Percentiles rank a stretch among this genome's conserved stretches.
Conservation (phyloP, 2,329 filamentous ascomycete species). For the Immersiporthe knoxdaviesiana region DNA sequence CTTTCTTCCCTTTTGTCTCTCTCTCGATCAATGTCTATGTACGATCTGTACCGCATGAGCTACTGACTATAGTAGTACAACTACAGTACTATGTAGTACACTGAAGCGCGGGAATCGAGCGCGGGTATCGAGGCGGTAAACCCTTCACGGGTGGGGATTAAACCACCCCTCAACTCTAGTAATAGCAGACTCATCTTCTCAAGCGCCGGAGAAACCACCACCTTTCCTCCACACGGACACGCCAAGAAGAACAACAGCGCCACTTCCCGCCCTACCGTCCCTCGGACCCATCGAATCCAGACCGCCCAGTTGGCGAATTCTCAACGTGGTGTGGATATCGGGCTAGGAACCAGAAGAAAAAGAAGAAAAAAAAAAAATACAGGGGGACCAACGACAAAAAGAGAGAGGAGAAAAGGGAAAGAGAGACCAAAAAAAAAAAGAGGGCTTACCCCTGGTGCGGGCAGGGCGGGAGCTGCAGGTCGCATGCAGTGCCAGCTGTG, state of each 20-base stretch:
- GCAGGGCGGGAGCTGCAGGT: not conserved
- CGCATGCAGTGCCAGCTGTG: constrained; percentile 15
- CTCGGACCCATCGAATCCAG: not conserved
- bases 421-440: not conserved
- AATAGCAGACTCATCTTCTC: constrained; percentile 3
- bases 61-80: not conserved
- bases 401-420: not conserved
- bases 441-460: not conserved
- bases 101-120: not conserved
- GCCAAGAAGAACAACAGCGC: not conserved
- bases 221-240: not conserved
- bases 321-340: constrained; percentile 12
- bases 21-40: not conserved
- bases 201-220: not conserved
- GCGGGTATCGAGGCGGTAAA: constrained; percentile 6
- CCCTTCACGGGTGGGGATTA: not conserved
- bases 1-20: not conserved
- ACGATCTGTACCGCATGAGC: not conserved
- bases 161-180: not conserved
- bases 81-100: not conserved
- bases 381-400: not conserved
- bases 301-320: constrained; percentile 13
- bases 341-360: not conserved
- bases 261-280: not conserved
- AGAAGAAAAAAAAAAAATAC: not conserved